Percentiles rank a stretch among this genome's conserved stretches.
Evolutionary conservation across 306 rosid species (phyloP).

Genomic region (Lathyrus sativus): DNA sequence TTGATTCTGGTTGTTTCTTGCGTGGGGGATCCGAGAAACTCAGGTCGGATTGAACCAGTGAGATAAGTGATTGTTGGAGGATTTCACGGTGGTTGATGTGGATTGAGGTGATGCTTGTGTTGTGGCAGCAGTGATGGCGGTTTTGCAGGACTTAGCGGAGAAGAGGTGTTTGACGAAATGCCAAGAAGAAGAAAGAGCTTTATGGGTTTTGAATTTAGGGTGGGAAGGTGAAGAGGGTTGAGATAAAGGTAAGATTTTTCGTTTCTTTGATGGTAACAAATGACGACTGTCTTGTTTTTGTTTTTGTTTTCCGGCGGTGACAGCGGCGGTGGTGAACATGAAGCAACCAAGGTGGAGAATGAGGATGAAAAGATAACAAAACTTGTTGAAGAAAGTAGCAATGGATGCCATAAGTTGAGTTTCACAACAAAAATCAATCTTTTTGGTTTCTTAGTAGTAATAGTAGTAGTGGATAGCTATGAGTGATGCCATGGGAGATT

Average conservation of each 20-base stretch:
- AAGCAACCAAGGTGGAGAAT: slow-evolving; percentile 88
- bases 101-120: slow-evolving; percentile 50
- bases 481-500: slow-evolving; percentile 31
- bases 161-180: slow-evolving; percentile 77
- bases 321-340: slow-evolving; percentile 46
- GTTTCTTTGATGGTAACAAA: slow-evolving; percentile 45
- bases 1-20: slow-evolving; percentile 52
- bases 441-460: slow-evolving; percentile 5
- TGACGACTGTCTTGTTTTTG: slow-evolving; percentile 19
- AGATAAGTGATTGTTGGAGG: slow-evolving; percentile 47
- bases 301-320: slow-evolving; percentile 2
- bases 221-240: slow-evolving; percentile 58
- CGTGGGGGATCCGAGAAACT: slow-evolving; percentile 17
- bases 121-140: slow-evolving; percentile 28
- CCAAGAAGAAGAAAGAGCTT: slow-evolving; percentile 68
- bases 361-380: slow-evolving; percentile 58
- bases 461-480: slow-evolving; percentile 20
- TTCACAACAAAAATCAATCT: slow-evolving; percentile 2
- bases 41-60: slow-evolving; percentile 45
- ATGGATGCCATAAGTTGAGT: slow-evolving; percentile 56
- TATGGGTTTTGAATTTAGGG: slow-evolving; percentile 61
- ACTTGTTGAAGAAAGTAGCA: slow-evolving; percentile 48
- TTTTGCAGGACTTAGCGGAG: slow-evolving; percentile 55
- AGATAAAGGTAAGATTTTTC: slow-evolving; percentile 50
- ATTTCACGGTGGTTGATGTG: slow-evolving; percentile 39